Evolutionary conservation across 805 yeast genomes (phyloP), one percentile per base, ranked within the genome.

Genomic region (Saccharomycodes ludwigii): DNA sequence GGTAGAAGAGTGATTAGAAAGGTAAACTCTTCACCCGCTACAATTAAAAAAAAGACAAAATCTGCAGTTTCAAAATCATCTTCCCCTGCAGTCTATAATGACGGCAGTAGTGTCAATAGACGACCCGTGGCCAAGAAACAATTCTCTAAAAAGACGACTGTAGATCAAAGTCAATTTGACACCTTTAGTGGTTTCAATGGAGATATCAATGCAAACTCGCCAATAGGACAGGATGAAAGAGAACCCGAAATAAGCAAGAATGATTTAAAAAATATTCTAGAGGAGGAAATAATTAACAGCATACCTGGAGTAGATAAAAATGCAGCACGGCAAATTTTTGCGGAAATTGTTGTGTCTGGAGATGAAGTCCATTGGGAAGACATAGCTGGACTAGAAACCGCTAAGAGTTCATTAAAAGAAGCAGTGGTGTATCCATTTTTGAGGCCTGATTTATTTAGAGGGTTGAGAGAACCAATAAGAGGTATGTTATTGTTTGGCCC

Each of bases 401-500:
- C 96, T 3, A 91, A 88, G 48, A 71, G 69, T 40, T 79, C 95
- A 2, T 61, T 88, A 33, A 88, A 85, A 51, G 98, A 88, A 52
- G 82, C 96, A 0, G 95, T 91, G 4, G 96, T 88, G 10, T 88
- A 86, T 52, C 98, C 98, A 16, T 86, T 88, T 48, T 57, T 91
- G 41, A 66, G 97, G 31, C 98, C 97, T 0, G 97, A 88, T 56
- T 63, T 88, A 35, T 91, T 88, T 51, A 70, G 73, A 37, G 97
- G 96, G 0, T 59, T 88, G 32, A 65, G 96, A 43, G 96, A 86
- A 57, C 97, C 97, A 0, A 86, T 94, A 0, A 61, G 94, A 36
- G 97, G 97, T n/a, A 84, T 91, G 94, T 63, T 88, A 14, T 58
- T 88, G 25, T 88, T 85, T 61, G 98, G 98, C 0, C 97, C 98